These are phyloP conservation scores for Endoconidiophora laricicola DNA, from an alignment of 2,329 filamentous ascomycete species.

Conservation along the genomic window DNA sequence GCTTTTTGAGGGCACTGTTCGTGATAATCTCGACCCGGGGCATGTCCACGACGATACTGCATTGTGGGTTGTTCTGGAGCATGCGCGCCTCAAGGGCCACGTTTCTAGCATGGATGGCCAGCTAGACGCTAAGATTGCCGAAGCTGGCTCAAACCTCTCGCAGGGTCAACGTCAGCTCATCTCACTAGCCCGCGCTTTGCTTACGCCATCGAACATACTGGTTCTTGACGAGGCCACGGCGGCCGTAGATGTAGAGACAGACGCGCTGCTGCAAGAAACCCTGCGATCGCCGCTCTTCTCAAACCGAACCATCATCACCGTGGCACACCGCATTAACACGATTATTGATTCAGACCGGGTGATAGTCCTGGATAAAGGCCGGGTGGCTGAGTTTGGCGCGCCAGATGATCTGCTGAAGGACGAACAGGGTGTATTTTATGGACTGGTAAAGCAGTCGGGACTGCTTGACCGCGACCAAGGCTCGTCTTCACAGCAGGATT, in stretches of 20 bases:
- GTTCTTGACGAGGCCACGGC: conserved; percentile 95
- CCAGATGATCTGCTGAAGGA: conserved; percentile 60
- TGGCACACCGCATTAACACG: conserved; percentile 95
- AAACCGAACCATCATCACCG: conserved; percentile 93
- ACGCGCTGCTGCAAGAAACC: conserved; percentile 48
- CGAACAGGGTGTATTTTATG: conserved; percentile 67
- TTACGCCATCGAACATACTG: conserved; percentile 92
- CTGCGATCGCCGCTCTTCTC: conserved; percentile 54
- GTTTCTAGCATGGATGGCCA: conserved; percentile 73
- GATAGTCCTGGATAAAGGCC: conserved; percentile 79
- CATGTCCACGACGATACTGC: conserved; percentile 95
- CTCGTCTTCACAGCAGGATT: neutral
- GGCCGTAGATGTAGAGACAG: conserved; percentile 50
- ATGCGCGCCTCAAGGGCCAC: conserved; percentile 85
- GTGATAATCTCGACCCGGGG: conserved; percentile 89
- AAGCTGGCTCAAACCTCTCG: conserved; percentile 92
- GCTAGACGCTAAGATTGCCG: conserved; percentile 76
- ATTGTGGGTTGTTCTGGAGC: conserved; percentile 88
- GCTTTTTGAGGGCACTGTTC: conserved; percentile 80
- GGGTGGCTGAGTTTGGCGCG: conserved; percentile 83
- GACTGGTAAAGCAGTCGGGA: conserved; percentile 80
- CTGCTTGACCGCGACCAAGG: conserved; percentile 31
- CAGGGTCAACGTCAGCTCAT: conserved; percentile 90
- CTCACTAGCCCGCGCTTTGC: conserved; percentile 78
- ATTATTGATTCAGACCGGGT: conserved; percentile 82